These are phyloP conservation scores for Russula vinacea DNA, from an alignment of 768 basidiomycete species.

Conservation along the genomic window DNA sequence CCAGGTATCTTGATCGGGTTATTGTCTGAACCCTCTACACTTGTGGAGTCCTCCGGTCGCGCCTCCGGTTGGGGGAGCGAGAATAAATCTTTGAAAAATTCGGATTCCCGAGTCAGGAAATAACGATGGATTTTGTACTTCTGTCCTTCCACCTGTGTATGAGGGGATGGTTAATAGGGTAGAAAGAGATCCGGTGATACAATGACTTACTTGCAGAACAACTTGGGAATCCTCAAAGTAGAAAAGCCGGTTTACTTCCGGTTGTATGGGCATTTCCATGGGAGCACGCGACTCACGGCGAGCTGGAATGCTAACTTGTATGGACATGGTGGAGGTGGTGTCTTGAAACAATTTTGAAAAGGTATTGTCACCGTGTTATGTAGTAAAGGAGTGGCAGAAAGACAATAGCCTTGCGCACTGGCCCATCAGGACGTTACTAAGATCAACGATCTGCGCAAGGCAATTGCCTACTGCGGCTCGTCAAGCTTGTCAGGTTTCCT, in stretches of 20 bases:
- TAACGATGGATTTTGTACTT: constrained; percentile 31
- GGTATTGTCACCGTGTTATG: no score
- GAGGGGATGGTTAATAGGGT: not conserved
- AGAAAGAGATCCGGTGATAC: not conserved
- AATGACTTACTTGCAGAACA: constrained; percentile 7
- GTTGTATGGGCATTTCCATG: no score
- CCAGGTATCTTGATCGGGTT: constrained; percentile 27
- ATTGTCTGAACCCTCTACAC: constrained; percentile 29
- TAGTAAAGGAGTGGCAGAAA: no score
- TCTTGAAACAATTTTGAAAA: no score
- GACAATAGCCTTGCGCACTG: no score
- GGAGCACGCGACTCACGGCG: no score
- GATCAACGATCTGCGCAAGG: no score
- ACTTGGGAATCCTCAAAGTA: constrained; percentile 18
- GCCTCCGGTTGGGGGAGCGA: constrained; percentile 28
- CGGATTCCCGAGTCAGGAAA: constrained; percentile 28
- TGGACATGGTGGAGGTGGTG: no score
- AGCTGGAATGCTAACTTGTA: no score
- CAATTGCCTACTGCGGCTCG: no score
- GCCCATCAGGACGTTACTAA: no score
- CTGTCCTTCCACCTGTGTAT: constrained; percentile 27
- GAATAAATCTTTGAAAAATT: constrained; percentile 27
- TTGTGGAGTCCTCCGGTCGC: constrained; percentile 19
- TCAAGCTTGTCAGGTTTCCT: no score
- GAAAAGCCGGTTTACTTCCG: not conserved